Percentiles rank a stretch among this genome's conserved stretches.
phyloP scores from a whole-genome alignment of 164 flowering plant species.

The Vitis rotundifolia region DNA sequence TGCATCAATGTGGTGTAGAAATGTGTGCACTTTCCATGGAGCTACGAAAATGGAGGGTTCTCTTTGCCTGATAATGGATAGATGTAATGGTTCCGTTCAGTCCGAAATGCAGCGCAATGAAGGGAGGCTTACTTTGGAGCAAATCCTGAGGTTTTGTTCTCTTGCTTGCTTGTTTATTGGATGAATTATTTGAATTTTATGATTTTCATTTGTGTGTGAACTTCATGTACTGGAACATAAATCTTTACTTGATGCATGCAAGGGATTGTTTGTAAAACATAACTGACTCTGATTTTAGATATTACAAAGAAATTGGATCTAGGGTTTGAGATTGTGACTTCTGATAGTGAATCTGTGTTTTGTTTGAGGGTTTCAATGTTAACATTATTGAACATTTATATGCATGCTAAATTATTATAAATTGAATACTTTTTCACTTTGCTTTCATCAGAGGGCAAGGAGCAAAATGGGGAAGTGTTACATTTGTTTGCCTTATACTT shows the following conservation, averaged over 20 bases:
- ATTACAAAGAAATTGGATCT: background rate
- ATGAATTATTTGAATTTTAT: background rate
- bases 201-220: background rate
- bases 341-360: background rate
- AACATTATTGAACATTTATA: no score
- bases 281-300: background rate
- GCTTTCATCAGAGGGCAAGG: no score
- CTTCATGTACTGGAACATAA: background rate
- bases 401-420: no score
- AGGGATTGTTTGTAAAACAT: background rate
- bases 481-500: no score
- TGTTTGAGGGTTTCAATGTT: background rate
- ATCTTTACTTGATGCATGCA: background rate
- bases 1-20: slow-evolving; percentile 93
- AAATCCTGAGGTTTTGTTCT: slow-evolving; percentile 74
- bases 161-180: background rate
- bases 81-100: slow-evolving; percentile 77
- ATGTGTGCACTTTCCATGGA: slow-evolving; percentile 96
- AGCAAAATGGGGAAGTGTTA: no score
- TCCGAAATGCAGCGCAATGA: slow-evolving; percentile 84
- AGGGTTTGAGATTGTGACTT: background rate
- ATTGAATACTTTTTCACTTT: no score
- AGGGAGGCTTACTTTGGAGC: slow-evolving; percentile 94
- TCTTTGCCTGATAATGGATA: slow-evolving; percentile 78
- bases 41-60: slow-evolving; percentile 55